These are phyloP conservation scores for Zygosaccharomyces kombuchaensis DNA, from an alignment of 805 yeast genomes.

Conservation along the genomic window DNA sequence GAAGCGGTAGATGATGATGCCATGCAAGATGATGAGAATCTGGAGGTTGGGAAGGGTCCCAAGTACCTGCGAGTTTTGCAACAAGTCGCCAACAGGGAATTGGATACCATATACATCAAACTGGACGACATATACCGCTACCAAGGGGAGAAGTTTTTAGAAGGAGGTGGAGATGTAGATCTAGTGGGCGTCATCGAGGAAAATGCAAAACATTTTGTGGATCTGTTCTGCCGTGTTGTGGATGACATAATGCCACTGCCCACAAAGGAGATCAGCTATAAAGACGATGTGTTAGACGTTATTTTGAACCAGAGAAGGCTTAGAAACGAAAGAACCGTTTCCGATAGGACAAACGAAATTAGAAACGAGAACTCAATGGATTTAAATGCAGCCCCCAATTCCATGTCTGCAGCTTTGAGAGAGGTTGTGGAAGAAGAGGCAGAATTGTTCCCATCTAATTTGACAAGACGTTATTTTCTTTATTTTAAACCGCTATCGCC, in stretches of 20 bases:
- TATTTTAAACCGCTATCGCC: conserved; percentile 78
- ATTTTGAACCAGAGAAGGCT: conserved; percentile 84
- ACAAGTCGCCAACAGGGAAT: conserved; percentile 77
- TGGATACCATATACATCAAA: conserved; percentile 63
- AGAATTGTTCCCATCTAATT: conserved; percentile 74
- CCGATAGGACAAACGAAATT: conserved; percentile 62
- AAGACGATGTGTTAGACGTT: conserved; percentile 89
- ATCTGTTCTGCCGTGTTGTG: conserved; percentile 66
- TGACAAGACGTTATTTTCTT: conserved; percentile 80
- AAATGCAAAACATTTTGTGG: conserved; percentile 76
- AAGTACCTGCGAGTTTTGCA: conserved; percentile 77
- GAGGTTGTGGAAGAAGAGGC: conserved; percentile 37
- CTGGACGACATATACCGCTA: conserved; percentile 77
- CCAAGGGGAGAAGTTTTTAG: conserved; percentile 46
- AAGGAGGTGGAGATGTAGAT: conserved; percentile 24
- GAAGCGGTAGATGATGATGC: conserved; percentile 21
- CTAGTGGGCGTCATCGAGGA: conserved; percentile 44
- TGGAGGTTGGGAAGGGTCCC: conserved; percentile 43
- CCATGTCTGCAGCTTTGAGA: conserved; percentile 30
- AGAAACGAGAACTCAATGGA: conserved; percentile 38
- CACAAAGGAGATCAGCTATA: conserved; percentile 70
- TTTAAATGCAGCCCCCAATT: conserved; percentile 24
- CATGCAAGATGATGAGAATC: conserved; percentile 28
- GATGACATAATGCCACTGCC: conserved; percentile 83
- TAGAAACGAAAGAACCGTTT: conserved; percentile 69